Conservation (phyloP, 345 rosid genomes). For the Anacardium occidentale region DNA sequence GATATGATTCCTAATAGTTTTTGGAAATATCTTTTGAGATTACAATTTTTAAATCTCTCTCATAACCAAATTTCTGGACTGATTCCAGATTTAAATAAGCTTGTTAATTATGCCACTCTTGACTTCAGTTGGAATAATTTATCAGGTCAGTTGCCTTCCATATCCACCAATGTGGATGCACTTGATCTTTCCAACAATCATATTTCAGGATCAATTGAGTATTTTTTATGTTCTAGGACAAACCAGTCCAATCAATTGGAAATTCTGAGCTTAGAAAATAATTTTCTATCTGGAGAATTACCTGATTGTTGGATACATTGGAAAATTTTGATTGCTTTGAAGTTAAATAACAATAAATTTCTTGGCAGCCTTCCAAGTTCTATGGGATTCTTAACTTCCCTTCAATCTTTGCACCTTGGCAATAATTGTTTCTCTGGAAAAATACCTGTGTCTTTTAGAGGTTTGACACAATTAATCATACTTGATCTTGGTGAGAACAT, state of each 20-base stretch:
- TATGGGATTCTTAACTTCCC: constrained; percentile 10
- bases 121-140: constrained; percentile 28
- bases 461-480: neutral
- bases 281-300: constrained; percentile 28
- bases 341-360: constrained; percentile 6
- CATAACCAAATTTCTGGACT: constrained; percentile 25
- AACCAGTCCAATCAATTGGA: neutral
- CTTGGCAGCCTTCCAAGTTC: constrained; percentile 25
- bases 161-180: constrained; percentile 1
- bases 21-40: constrained; percentile 13
- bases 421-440: constrained; percentile 14
- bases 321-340: neutral
- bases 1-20: constrained; percentile 25
- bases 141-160: constrained; percentile 21
- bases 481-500: constrained; percentile 6
- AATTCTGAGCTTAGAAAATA: constrained; percentile 36
- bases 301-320: constrained; percentile 29
- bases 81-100: constrained; percentile 16
- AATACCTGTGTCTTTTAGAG: neutral
- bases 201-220: neutral
- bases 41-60: constrained; percentile 21
- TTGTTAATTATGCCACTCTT: constrained; percentile 12
- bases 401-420: constrained; percentile 21
- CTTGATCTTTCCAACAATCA: constrained; percentile 24
- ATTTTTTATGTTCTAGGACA: constrained; percentile 18